These are phyloP conservation scores for Cladosporium sp. DNA, from an alignment of 2,329 filamentous ascomycete genomes.

Conservation along the genomic window DNA sequence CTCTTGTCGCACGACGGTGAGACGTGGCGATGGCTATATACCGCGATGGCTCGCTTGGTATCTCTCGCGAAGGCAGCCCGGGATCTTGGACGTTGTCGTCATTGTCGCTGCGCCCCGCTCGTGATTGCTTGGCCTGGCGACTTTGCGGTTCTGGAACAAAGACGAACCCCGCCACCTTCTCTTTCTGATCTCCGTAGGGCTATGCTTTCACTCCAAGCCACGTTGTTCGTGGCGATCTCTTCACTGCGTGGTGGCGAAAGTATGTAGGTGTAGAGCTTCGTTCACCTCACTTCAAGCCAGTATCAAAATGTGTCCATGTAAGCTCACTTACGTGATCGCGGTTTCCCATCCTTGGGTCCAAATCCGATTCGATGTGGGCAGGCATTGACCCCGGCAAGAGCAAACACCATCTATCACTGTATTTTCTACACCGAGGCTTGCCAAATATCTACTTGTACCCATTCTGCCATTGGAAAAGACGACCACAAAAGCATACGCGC, in stretches of 20 bases:
- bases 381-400: neutral
- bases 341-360: neutral
- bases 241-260: neutral
- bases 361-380: neutral
- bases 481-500: neutral
- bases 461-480: neutral
- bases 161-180: constrained; percentile 1
- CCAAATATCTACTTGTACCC: neutral
- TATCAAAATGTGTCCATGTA: neutral
- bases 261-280: neutral
- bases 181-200: neutral
- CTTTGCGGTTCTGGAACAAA: neutral
- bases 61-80: neutral
- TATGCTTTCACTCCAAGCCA: neutral
- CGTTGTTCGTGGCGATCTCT: constrained; percentile 8
- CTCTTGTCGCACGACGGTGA: neutral
- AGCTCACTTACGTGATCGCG: neutral
- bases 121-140: neutral
- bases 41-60: neutral
- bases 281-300: neutral
- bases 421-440: neutral
- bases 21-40: constrained; percentile 5
- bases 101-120: neutral
- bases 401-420: neutral
- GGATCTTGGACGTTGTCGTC: constrained; percentile 2